Evolutionary conservation across 495 filamentous ascomycete species (phyloP), one percentile per base, ranked within the genome.

Genomic region (Immersiella caudata): DNA sequence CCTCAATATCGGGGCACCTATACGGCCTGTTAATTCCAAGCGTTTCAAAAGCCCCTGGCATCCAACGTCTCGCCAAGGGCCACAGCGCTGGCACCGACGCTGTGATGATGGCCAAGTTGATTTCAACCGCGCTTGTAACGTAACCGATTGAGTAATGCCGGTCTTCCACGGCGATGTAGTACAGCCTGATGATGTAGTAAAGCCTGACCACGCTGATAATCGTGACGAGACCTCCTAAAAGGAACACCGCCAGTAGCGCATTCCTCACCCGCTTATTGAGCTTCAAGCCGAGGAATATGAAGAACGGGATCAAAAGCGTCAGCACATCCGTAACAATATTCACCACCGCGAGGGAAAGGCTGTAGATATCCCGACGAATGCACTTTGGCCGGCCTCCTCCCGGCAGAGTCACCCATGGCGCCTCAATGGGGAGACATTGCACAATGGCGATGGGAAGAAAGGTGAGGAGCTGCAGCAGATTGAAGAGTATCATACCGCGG

Each of bases 361-460:
- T 81, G 14, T 82, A 80, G 2, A 76, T 66, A 58, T 75, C 78
- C 6, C 69, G 74, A 52, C 82, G 70, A n/a, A 84, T 77, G 65
- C 85, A 87, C n/a, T 65, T 33, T 33, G 29, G 29, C 29, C 29
- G 29, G 3, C 3, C 66, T 1, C 81, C 83, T 0, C 69, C 64
- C 0, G 78, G 36, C 0, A 68, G 63, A 2, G 66, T 60, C 24
- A 79, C 58, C 82, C 81, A 86, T 58, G 78, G 77, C 54, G 69
- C 79, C 3, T 74, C 67, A 25, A 86, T 69, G 1, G 85, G 84
- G 0, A 67, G 74, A 69, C 85, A 87, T 71, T 88, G 85, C 67
- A 88, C 82, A 54, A 89, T 76, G 50, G 81, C 82, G 35, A 79
- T 81, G n/a, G 86, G 72, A 26, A 87, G 79, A 14, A 86, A 80